Evolutionary conservation across 257 asterid genomes (phyloP), one percentile per base, ranked within the genome.

Genomic region (Euphrasia confusa): DNA sequence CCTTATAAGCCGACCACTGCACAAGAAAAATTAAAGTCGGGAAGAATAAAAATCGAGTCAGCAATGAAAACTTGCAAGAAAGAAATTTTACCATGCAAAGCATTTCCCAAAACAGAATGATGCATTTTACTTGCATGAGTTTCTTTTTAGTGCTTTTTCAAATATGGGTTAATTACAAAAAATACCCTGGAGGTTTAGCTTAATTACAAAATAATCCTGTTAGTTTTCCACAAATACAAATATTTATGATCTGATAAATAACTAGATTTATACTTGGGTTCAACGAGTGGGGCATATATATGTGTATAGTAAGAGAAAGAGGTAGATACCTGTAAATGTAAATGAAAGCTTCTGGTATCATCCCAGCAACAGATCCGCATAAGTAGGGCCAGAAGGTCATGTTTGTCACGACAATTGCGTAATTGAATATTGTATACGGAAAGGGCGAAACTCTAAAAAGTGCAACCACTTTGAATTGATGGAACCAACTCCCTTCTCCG

Each of bases 341-440:
- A 60, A 91, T 80, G 82, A 91, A 91, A 74, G 98, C 80, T 74
- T 91, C 98, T 1, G 98, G 98, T 71, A 84, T 74, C 98, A 91
- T 91, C 68, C 98, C 98, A 1, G 92, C 81, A 40, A 88, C 63
- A 32, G 98, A 91, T 67, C 98, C 98, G 53, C 81, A 80, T 30
- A 88, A 64, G 61, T 91, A 91, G 24, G 98, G 98, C 96, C 96
- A 91, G 77, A 88, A 82, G 71, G 79, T 76, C 95, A 88, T 88
- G 58, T 75, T 82, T 18, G 98, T 91, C 64, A 81, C 96, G 65
- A 85, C 96, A 48, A 90, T 71, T 0, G 92, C 98, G 54, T 90
- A 88, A 67, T 90, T 88, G 82, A 91, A 91, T 66, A 91, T 83
- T 2, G 96, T 85, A 78, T 90, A 90, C 0, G 98, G 98, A 72